Evolutionary conservation across 2,329 filamentous ascomycete genomes (phyloP).

Genomic region (Venturia asperata): DNA sequence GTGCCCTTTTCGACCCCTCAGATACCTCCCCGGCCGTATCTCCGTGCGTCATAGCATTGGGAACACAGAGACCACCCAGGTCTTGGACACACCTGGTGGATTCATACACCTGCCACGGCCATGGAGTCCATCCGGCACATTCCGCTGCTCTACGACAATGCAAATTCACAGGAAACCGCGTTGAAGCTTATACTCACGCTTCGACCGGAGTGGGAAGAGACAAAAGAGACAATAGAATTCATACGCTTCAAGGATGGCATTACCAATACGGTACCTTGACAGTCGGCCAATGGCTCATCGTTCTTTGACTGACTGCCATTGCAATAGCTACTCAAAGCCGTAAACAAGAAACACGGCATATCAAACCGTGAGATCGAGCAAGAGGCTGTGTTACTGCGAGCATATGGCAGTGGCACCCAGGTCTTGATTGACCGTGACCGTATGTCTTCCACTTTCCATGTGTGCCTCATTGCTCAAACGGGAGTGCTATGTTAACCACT

Average conservation of each 20-base stretch:
- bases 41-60: not conserved
- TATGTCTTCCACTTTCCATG: constrained; percentile 40
- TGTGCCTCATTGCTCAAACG: not conserved
- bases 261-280: constrained; percentile 70
- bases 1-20: not conserved
- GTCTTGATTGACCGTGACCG: constrained; percentile 93
- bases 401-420: constrained; percentile 91
- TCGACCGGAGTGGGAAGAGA: constrained; percentile 72
- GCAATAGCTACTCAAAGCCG: constrained; percentile 60
- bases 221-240: constrained; percentile 71
- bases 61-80: not conserved
- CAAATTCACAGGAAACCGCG: constrained; percentile 71
- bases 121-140: constrained; percentile 44
- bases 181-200: constrained; percentile 70
- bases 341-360: constrained; percentile 61
- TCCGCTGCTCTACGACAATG: constrained; percentile 68
- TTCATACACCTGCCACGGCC: not conserved
- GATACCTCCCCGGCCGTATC: not conserved
- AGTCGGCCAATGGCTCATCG: constrained; percentile 11
- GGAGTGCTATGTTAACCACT: not conserved
- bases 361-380: constrained; percentile 71
- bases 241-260: constrained; percentile 95
- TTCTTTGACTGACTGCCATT: not conserved
- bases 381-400: constrained; percentile 80
- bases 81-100: not conserved